A percentile compares a stretch with the other conserved stretches of the same genome.
phyloP scores from a whole-genome alignment of 305 asterid genomes.

The Ajuga reptans region DNA sequence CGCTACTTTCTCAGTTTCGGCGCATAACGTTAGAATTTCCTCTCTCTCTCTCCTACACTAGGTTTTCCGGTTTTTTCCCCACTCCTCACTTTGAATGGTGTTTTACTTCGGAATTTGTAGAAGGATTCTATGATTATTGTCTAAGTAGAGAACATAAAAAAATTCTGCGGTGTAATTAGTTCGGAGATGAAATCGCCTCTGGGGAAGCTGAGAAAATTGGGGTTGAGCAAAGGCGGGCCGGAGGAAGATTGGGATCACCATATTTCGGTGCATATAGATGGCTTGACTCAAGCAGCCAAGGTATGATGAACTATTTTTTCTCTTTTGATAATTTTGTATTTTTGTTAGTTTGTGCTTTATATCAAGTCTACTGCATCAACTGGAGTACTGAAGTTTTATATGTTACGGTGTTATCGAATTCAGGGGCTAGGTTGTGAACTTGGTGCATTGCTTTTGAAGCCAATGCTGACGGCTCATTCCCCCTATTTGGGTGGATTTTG shows the following conservation, averaged over 20 bases:
- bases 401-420: neutral
- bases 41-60: neutral
- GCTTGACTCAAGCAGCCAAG: constrained; percentile 65
- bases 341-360: neutral
- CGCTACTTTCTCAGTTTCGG: constrained; percentile 37
- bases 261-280: constrained; percentile 45
- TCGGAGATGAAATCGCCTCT: constrained; percentile 67
- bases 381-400: neutral
- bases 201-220: constrained; percentile 58
- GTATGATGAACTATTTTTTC: constrained; percentile 22
- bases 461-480: constrained; percentile 14
- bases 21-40: constrained; percentile 36
- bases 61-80: neutral
- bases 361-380: neutral
- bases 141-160: neutral
- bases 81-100: neutral
- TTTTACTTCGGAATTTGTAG: no score
- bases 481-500: neutral
- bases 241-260: constrained; percentile 69
- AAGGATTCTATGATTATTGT: neutral
- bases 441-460: constrained; percentile 21
- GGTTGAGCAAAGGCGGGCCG: constrained; percentile 52
- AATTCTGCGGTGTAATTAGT: neutral
- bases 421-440: constrained; percentile 10
- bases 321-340: neutral